phyloP scores from a whole-genome alignment of 768 basidiomycete genomes.

The Russula vinacea region DNA sequence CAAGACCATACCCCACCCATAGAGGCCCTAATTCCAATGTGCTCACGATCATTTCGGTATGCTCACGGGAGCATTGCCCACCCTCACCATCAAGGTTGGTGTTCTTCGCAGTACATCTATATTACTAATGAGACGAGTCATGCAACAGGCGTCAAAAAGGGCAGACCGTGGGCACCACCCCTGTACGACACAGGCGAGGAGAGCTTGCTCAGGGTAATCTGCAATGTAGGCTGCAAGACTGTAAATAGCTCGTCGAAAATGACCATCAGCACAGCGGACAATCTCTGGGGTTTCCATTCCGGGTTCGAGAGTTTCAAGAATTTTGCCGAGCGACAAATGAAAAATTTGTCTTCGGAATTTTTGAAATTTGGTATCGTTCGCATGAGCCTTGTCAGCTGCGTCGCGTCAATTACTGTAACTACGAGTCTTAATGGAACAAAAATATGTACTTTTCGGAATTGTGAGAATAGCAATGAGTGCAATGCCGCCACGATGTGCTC shows the following conservation, averaged over 20 bases:
- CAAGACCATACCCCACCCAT: no score
- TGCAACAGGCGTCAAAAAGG: no score
- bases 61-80: no score
- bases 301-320: not conserved
- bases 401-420: no score
- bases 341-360: not conserved
- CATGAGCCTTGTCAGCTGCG: no score
- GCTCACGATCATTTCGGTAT: no score
- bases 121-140: not conserved
- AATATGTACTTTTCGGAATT: no score
- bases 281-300: not conserved
- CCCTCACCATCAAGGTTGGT: no score
- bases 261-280: not conserved
- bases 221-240: not conserved
- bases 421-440: no score
- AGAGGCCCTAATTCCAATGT: no score
- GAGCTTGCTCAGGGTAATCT: not conserved
- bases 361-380: not conserved
- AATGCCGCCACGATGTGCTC: no score
- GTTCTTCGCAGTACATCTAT: not conserved
- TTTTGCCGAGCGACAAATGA: not conserved
- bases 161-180: conserved; percentile 1
- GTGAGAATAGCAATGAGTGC: no score
- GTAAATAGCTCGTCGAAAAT: not conserved
- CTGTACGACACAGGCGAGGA: not conserved